Evolutionary conservation across 1,139 yeast genomes (phyloP).

Genomic region (Nakaseomyces nivariensis): DNA sequence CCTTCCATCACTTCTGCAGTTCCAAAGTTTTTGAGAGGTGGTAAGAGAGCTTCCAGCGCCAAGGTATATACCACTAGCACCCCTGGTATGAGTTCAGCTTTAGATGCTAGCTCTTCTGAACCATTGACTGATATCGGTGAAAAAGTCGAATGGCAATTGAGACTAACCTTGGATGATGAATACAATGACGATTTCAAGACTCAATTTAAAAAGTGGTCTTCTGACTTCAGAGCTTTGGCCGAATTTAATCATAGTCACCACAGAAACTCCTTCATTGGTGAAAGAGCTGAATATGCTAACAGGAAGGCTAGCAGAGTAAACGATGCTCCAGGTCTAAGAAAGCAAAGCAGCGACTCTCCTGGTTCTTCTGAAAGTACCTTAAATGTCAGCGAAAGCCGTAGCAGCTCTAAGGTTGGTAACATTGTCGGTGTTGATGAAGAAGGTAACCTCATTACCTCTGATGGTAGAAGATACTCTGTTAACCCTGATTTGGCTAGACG

Average conservation of each 20-base stretch:
- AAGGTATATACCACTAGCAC: background rate
- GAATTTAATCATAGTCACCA: slow-evolving; percentile 4
- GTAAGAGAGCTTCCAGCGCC: background rate
- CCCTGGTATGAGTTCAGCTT: slow-evolving; percentile 1
- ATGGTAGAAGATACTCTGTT: slow-evolving; percentile 1
- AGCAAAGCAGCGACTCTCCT: background rate
- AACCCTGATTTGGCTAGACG: background rate
- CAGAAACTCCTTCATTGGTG: slow-evolving; percentile 7
- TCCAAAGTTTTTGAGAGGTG: slow-evolving; percentile 4
- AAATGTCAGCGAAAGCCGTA: background rate
- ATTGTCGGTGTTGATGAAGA: slow-evolving; percentile 15
- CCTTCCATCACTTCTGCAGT: slow-evolving; percentile 1
- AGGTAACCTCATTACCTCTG: slow-evolving; percentile 22
- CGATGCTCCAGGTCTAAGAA: background rate
- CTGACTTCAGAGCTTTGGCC: slow-evolving; percentile 12
- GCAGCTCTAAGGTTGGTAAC: slow-evolving; percentile 1
- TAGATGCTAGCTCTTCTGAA: background rate
- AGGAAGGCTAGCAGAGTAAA: background rate
- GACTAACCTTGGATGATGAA: background rate
- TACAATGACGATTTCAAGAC: slow-evolving; percentile 5
- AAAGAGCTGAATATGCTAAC: background rate
- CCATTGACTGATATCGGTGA: slow-evolving; percentile 1
- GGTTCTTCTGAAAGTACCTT: slow-evolving; percentile 1
- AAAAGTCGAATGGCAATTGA: background rate
- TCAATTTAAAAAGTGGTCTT: slow-evolving; percentile 9